Base-by-base conservation (phyloP, 768 basidiomycete genomes). In the Termitomyces sp. region DNA sequence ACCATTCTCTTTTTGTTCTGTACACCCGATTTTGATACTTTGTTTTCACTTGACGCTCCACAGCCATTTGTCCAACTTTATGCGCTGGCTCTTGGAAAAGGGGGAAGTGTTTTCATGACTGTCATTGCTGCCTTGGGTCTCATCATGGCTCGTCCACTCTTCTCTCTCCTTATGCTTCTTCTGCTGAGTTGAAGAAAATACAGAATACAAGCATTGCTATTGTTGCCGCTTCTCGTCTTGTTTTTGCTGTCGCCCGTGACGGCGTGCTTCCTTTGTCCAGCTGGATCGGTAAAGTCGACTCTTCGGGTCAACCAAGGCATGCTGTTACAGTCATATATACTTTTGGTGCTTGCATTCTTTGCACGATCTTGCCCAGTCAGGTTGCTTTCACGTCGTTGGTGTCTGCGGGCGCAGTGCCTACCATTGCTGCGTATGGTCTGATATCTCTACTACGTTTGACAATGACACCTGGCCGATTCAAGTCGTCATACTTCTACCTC, bases 51-150 rank as follows among this genome's bases (percentile, higher is more conserved):
- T 19, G 72, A 81, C 30, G 91, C 93, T 0, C 94, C 94, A 0
- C 93, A 97, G 65, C 94, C 94, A 0, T 97, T 95, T 61, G 93
- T 95, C 11, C 88, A 86, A 62, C 77, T 97, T 12, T 96, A 94
- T 67, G 86, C 86, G 1, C 71, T 92, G 53, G 91, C 94, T 0
- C 71, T 96, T 4, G 94, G 94, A 7, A 85, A 80, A 65, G 84
- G 83, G 11, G 84, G 83, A 0, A 87, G 89, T 63, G 76, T 91
- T 40, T 87, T 97, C 67, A 94, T 96, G 94, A 94, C 91, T 5
- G 70, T 84, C 48, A 78, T 97, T 47, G 92, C 94, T 1, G 80
- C 83, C 37, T 55, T 95, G 31, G 94, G 94, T 17, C 78, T 96
- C 23, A 86, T 94, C 53, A 73, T 96, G 72, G 91, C 92, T 58